Evolutionary conservation across 2,329 filamentous ascomycete species (phyloP).

Genomic region (Cordyceps pruinosa): DNA sequence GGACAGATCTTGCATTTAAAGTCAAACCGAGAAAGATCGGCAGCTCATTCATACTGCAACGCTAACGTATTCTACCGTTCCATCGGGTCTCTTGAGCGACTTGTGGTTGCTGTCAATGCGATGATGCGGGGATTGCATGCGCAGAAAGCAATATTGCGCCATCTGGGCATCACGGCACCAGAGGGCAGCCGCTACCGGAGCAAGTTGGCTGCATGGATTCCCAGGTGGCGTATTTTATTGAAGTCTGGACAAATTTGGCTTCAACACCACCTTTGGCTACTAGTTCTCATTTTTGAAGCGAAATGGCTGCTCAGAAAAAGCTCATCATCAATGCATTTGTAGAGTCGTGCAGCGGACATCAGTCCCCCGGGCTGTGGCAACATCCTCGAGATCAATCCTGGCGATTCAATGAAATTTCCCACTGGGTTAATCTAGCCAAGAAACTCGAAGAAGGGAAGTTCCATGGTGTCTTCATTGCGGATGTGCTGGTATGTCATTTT

Average conservation of each 20-base stretch:
- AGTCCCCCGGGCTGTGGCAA: conserved; percentile 44
- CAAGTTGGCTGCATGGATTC: too few relatives aligned
- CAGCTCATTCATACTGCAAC: not conserved
- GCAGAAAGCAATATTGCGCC: not conserved
- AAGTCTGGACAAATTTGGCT: too few relatives aligned
- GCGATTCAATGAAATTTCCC: conserved; percentile 52
- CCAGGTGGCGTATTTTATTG: too few relatives aligned
- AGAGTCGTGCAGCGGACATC: conserved; percentile 35
- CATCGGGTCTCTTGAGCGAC: not conserved
- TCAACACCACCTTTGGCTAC: too few relatives aligned
- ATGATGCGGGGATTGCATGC: not conserved
- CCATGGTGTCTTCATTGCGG: conserved; percentile 61
- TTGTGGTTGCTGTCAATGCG: not conserved
- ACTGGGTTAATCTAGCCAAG: conserved; percentile 53
- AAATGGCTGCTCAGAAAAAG: conserved; percentile 20
- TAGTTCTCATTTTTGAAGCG: not conserved
- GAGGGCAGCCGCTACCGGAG: not conserved
- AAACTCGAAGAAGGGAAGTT: conserved; percentile 43
- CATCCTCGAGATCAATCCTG: conserved; percentile 58
- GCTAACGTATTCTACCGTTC: not conserved
- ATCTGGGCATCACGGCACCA: not conserved
- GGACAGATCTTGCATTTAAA: not conserved
- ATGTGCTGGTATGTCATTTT: conserved; percentile 36
- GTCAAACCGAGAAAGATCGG: not conserved
- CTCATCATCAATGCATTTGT: conserved; percentile 38